phyloP scores from a whole-genome alignment of 208 protist species.

The Novymonas esmeraldas region DNA sequence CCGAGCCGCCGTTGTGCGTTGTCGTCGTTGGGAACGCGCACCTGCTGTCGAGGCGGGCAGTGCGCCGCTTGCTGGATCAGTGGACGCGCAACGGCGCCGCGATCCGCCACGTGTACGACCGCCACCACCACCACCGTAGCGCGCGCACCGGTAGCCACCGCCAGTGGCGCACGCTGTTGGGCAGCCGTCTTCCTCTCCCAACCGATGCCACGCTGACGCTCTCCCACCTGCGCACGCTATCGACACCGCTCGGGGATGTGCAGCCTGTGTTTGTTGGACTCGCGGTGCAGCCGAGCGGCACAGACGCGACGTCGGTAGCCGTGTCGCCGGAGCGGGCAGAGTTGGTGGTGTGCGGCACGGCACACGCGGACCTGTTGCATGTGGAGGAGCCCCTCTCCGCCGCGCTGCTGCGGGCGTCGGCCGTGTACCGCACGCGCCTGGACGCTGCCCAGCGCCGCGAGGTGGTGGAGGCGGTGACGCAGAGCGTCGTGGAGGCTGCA shows the following conservation, averaged over 20 bases:
- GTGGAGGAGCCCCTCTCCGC: conserved; percentile 57
- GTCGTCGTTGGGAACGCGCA: conserved; percentile 68
- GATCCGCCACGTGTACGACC: background rate
- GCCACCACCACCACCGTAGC: background rate
- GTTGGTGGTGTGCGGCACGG: background rate
- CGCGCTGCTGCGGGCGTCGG: conserved; percentile 39
- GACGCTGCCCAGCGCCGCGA: conserved; percentile 15
- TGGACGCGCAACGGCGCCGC: conserved; percentile 72
- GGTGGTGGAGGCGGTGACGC: conserved; percentile 30
- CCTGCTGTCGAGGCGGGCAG: conserved; percentile 55
- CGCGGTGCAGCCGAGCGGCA: background rate
- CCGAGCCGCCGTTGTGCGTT: conserved; percentile 8
- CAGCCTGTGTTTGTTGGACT: conserved; percentile 51
- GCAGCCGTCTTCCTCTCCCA: background rate
- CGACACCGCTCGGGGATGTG: conserved; percentile 50
- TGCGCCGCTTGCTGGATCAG: conserved; percentile 67
- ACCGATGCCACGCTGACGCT: background rate
- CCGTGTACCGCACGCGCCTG: conserved; percentile 24
- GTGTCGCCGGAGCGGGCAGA: background rate
- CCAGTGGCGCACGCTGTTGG: conserved; percentile 24
- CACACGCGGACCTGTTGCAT: conserved; percentile 30
- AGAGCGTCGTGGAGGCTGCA: conserved; percentile 4
- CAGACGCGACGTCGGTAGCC: too few species aligned
- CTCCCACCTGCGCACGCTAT: conserved; percentile 20
- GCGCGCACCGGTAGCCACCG: background rate